phyloP scores from a whole-genome alignment of 2,329 filamentous ascomycete genomes.

The Penicillium olsonii region DNA sequence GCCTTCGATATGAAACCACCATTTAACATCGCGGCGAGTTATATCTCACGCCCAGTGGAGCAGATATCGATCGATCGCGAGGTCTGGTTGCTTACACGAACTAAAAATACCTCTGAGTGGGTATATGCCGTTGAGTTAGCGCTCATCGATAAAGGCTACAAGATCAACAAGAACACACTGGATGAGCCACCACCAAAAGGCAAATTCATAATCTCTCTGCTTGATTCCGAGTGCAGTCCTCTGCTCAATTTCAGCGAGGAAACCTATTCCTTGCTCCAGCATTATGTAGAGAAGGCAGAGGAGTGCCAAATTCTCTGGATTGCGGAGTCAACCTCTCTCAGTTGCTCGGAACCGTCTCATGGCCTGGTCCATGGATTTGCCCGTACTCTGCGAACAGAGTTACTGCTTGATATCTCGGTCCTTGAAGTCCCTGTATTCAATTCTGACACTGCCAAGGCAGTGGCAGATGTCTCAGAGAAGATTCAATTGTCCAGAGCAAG shows the following conservation, averaged over 20 bases:
- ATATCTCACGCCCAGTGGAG: not conserved
- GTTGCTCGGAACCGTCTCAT: conserved; percentile 11
- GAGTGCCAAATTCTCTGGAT: conserved; percentile 14
- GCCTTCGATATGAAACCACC: conserved; percentile 4
- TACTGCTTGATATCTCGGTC: conserved; percentile 8
- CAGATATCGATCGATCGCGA: not conserved
- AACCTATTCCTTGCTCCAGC: not conserved
- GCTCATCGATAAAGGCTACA: not conserved
- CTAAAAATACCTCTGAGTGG: not conserved
- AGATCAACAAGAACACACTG: not conserved
- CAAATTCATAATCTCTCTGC: not conserved
- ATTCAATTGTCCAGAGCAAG: not conserved
- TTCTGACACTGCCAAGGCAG: not conserved
- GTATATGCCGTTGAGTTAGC: not conserved
- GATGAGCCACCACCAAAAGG: not conserved
- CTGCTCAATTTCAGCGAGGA: not conserved
- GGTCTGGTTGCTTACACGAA: not conserved
- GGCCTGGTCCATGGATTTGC: conserved; percentile 13
- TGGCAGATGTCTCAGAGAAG: conserved; percentile 5
- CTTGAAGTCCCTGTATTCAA: conserved; percentile 13
- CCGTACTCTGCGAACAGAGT: conserved; percentile 13
- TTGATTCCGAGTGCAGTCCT: not conserved
- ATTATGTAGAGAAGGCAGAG: not conserved
- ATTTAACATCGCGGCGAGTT: conserved; percentile 1
- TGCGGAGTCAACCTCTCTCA: conserved; percentile 1